phyloP scores from a whole-genome alignment of 257 asterid species.

The Perilla frutescens region DNA sequence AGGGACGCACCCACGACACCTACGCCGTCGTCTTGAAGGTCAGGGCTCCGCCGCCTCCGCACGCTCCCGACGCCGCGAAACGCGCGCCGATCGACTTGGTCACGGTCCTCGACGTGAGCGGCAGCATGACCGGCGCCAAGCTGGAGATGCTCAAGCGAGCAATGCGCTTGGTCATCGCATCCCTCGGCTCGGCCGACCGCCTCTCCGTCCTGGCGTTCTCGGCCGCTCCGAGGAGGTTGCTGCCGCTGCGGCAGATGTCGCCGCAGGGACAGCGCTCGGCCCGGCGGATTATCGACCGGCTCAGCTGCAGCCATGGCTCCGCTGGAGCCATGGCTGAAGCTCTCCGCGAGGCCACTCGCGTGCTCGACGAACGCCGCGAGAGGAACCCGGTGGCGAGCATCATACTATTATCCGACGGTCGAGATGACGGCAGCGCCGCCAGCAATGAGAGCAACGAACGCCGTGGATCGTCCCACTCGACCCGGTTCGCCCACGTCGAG shows the following conservation, averaged over 20 bases:
- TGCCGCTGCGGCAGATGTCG: constrained; percentile 75
- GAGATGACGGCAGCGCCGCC: constrained; percentile 54
- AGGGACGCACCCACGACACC: constrained; percentile 58
- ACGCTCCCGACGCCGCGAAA: constrained; percentile 45
- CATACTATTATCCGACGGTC: constrained; percentile 78
- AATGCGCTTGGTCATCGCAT: constrained; percentile 82
- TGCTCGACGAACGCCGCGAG: constrained; percentile 84
- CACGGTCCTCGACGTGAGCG: constrained; percentile 82
- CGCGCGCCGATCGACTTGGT: constrained; percentile 94
- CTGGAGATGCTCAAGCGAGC: constrained; percentile 91
- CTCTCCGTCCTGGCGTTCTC: constrained; percentile 76
- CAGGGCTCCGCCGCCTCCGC: constrained; percentile 61
- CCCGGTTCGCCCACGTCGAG: constrained; percentile 83
- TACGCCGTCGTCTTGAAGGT: constrained; percentile 74
- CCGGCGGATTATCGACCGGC: constrained; percentile 62
- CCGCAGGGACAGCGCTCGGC: constrained; percentile 74
- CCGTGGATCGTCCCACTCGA: constrained; percentile 46
- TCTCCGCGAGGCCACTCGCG: constrained; percentile 66
- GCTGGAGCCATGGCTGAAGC: constrained; percentile 62
- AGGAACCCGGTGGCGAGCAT: constrained; percentile 84
- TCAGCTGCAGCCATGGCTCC: constrained; percentile 66
- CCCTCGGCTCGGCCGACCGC: constrained; percentile 88
- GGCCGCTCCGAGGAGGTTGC: constrained; percentile 60
- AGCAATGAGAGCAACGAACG: constrained; percentile 40
- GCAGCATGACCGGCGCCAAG: constrained; percentile 82